These are phyloP conservation scores for Cyberlindnera maclurae DNA, from an alignment of 805 yeast genomes.

Conservation along the genomic window DNA sequence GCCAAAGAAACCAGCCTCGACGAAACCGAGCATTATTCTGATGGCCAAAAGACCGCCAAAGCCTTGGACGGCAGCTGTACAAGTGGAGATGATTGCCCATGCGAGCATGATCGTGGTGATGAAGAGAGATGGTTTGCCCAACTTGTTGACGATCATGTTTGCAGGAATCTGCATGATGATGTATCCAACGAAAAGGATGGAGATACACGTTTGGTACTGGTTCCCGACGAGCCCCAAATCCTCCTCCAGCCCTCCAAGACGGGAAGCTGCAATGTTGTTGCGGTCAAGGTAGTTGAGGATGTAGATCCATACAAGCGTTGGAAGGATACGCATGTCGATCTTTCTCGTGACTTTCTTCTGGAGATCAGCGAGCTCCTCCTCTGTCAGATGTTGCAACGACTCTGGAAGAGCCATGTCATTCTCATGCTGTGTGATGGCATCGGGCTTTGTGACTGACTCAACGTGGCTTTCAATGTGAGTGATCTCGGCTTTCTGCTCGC, in stretches of 20 bases:
- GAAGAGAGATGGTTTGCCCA: constrained; percentile 44
- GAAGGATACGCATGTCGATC: constrained; percentile 42
- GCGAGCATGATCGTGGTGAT: constrained; percentile 41
- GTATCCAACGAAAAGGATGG: constrained; percentile 46
- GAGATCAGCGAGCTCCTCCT: constrained; percentile 37
- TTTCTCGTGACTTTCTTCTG: constrained; percentile 39
- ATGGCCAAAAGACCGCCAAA: constrained; percentile 26
- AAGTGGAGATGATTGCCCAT: constrained; percentile 38
- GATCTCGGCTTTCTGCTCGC: not conserved
- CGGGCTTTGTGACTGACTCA: not conserved
- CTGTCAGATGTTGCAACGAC: constrained; percentile 13
- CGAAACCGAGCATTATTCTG: constrained; percentile 35
- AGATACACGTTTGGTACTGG: constrained; percentile 43
- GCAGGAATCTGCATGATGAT: constrained; percentile 46
- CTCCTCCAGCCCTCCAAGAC: constrained; percentile 41
- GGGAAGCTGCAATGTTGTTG: constrained; percentile 43
- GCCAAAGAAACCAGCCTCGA: constrained; percentile 44
- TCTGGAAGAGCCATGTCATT: constrained; percentile 19
- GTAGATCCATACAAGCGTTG: constrained; percentile 43
- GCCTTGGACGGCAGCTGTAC: constrained; percentile 27
- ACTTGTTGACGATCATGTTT: constrained; percentile 33
- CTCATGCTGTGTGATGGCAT: constrained; percentile 1
- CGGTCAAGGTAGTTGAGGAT: constrained; percentile 45
- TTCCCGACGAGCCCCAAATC: constrained; percentile 36
- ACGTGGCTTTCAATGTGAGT: not conserved